A percentile compares a stretch with the other conserved stretches of the same genome.
Evolutionary conservation across 2,329 filamentous ascomycete species (phyloP).

Genomic region (Sphaerulina vaccinii): DNA sequence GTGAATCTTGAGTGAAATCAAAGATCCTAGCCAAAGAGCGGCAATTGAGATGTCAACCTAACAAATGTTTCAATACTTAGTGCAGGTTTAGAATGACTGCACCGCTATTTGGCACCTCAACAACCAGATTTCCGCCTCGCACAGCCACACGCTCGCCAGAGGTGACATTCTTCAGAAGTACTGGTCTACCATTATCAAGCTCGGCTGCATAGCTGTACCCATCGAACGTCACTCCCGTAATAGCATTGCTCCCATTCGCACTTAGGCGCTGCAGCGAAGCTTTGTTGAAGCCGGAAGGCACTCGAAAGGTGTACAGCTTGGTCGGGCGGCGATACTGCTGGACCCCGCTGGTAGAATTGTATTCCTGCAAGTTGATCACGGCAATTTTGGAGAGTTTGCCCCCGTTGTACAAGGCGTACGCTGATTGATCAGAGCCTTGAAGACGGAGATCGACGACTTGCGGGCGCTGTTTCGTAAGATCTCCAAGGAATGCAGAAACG

Average conservation of each 20-base stretch:
- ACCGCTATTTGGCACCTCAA: background rate
- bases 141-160: slow-evolving; percentile 45
- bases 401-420: slow-evolving; percentile 56
- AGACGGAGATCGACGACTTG: slow-evolving; percentile 50
- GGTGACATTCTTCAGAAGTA: slow-evolving; percentile 57
- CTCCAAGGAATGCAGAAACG: slow-evolving; percentile 56
- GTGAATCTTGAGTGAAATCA: too few species aligned
- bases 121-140: slow-evolving; percentile 36
- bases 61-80: background rate
- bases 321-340: slow-evolving; percentile 43
- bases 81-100: slow-evolving; percentile 7
- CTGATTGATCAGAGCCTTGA: slow-evolving; percentile 45
- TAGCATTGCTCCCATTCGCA: slow-evolving; percentile 64
- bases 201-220: slow-evolving; percentile 63
- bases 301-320: slow-evolving; percentile 45
- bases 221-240: slow-evolving; percentile 61
- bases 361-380: slow-evolving; percentile 58
- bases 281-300: slow-evolving; percentile 33
- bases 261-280: slow-evolving; percentile 49
- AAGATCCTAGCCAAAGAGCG: too few species aligned
- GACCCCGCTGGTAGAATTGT: slow-evolving; percentile 51
- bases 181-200: slow-evolving; percentile 54
- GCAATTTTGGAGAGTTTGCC: slow-evolving; percentile 50
- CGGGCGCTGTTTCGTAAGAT: slow-evolving; percentile 40
- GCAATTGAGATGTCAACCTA: background rate